phyloP scores from a whole-genome alignment of 2,329 filamentous ascomycete genomes.

The Colletotrichum ledebouriae region DNA sequence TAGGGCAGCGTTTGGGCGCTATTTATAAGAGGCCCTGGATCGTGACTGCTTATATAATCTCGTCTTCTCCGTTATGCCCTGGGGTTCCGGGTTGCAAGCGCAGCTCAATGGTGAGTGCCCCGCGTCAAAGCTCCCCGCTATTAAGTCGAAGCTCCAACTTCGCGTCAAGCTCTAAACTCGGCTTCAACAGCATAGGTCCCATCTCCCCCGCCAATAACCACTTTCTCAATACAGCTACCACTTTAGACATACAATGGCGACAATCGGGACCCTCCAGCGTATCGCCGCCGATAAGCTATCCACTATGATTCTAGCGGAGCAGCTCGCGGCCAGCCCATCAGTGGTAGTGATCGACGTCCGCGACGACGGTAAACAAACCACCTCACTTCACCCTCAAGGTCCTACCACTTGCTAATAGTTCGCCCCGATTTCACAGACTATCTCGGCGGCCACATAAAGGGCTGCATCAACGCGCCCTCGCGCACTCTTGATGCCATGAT shows the following conservation, averaged over 20 bases:
- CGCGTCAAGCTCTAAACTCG: too few species aligned
- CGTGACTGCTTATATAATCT: too few species aligned
- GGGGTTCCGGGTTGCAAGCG: too few species aligned
- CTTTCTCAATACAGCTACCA: neutral
- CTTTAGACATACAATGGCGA: constrained; percentile 57
- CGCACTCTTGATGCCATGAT: constrained; percentile 79
- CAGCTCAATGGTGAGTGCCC: constrained; percentile 4
- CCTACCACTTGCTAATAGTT: neutral
- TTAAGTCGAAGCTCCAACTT: too few species aligned
- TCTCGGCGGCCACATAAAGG: constrained; percentile 89
- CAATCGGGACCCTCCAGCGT: constrained; percentile 73
- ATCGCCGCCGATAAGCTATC: constrained; percentile 79
- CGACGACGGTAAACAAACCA: constrained; percentile 72
- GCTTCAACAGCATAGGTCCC: too few species aligned
- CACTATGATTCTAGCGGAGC: constrained; percentile 69
- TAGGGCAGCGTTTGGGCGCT: too few species aligned
- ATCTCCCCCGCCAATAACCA: constrained; percentile 13
- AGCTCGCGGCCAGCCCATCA: constrained; percentile 54
- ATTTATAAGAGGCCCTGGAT: too few species aligned
- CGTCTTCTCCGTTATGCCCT: too few species aligned
- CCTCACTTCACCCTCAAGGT: constrained; percentile 44
- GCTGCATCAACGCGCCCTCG: constrained; percentile 81
- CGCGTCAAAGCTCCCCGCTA: constrained; percentile 33
- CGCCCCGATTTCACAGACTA: constrained; percentile 70
- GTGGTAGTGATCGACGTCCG: constrained; percentile 90